phyloP scores from a whole-genome alignment of 352 stramenopile genomes.

The Blastocystis sp. region DNA sequence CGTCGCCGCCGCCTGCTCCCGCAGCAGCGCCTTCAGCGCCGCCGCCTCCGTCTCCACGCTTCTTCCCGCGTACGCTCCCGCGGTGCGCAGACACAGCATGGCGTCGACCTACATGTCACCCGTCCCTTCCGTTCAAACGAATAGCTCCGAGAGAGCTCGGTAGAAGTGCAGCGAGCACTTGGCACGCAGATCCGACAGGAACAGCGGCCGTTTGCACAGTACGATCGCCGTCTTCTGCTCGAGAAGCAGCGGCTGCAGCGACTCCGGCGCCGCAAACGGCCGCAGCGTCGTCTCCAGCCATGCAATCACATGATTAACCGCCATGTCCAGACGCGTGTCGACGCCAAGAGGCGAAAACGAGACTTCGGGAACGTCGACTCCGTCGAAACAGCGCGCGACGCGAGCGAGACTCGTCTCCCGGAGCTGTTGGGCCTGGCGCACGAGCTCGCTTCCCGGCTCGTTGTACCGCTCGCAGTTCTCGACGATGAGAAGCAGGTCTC shows the following conservation, averaged over 20 bases:
- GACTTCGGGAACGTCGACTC: background rate
- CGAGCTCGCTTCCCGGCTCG: background rate
- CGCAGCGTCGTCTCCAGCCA: background rate
- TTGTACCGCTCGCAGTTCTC: slow-evolving; percentile 18
- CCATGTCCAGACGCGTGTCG: background rate
- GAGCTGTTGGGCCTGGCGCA: background rate
- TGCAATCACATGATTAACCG: background rate
- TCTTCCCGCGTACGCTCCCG: too few species aligned
- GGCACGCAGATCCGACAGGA: background rate
- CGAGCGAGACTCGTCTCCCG: background rate
- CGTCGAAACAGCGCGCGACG: background rate
- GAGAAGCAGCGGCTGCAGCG: too few species aligned
- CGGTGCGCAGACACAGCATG: background rate
- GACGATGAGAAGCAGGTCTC: background rate
- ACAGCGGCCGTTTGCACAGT: background rate
- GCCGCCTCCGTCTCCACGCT: background rate
- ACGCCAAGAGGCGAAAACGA: background rate
- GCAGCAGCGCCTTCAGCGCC: background rate
- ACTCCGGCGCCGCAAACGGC: background rate
- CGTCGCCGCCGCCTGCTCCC: background rate
- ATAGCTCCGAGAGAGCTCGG: background rate
- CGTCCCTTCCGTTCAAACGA: background rate
- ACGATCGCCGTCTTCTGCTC: background rate
- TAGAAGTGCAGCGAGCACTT: background rate
- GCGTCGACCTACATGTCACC: background rate